Evolutionary conservation across 805 yeast genomes (phyloP), one percentile per base, ranked within the genome.

Genomic region (Wickerhamiella dianesei): DNA sequence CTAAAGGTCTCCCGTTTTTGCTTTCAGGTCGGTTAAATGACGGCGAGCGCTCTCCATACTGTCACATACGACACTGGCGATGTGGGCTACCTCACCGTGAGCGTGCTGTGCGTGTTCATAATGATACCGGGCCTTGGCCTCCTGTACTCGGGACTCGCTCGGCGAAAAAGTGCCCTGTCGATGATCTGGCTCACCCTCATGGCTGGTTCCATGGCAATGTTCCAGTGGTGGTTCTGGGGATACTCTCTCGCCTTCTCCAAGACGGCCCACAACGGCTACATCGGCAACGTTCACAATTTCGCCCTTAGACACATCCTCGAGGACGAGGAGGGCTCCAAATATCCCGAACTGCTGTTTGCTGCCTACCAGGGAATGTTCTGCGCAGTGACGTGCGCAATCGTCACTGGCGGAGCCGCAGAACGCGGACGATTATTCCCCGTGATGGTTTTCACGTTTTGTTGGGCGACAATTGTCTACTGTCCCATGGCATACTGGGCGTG

Each of bases 201-300:
- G 73, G 74, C 86, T 4, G 77, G 83, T 4, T 72, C 81, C 53
- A 77, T 86, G 5, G 86, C 82, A 1, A 72, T 77, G 46, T 76
- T 87, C 59, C 95, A 87, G 61, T 89, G 97, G 97, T 89, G 87
- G 64, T 86, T 89, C 61, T 92, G 97, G 96, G 96, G 96, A n/a
- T 88, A 85, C 62, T 85, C 96, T 0, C 66, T 89, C 40, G 94
- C 97, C 3, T 87, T 92, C 58, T 77, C 89, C 0, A 57, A 72
- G n/a, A 74, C 82, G 0, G 86, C 95, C 1, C 68, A 80, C 32
- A 87, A 88, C 64, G 77, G 80, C 40, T 92, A 80, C 62, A 89
- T 89, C 56, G 98, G 98, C 4, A 80, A 89, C 62, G 65, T 89
- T 56, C 79, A 79, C 56, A 73, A 79, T 41, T 84, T 88, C 64